phyloP scores from a whole-genome alignment of 2,329 filamentous ascomycete species.

The Emergomyces africanus region DNA sequence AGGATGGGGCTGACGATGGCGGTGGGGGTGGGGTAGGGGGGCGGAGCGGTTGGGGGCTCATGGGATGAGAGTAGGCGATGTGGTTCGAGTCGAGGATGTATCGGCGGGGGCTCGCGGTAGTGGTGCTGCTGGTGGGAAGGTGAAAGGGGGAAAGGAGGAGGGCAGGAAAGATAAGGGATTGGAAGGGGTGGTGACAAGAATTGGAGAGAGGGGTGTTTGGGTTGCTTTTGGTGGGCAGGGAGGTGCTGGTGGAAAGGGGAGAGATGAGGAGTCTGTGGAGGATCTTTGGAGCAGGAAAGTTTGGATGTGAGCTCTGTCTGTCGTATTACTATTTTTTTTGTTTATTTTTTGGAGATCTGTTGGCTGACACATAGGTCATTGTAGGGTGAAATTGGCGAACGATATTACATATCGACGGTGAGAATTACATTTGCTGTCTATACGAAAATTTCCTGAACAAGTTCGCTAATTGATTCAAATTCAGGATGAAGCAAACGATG shows the following conservation, averaged over 20 bases:
- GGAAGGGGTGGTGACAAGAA: slow-evolving; percentile 36
- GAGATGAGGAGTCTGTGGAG: slow-evolving; percentile 32
- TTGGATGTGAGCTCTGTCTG: slow-evolving; percentile 44
- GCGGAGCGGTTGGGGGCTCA: slow-evolving; percentile 27
- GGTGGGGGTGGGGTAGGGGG: slow-evolving; percentile 11
- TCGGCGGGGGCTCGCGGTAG: slow-evolving; percentile 10
- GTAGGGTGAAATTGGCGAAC: slow-evolving; percentile 52
- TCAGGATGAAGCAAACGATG: slow-evolving; percentile 53
- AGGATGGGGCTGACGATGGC: slow-evolving; percentile 1
- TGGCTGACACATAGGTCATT: slow-evolving; percentile 6
- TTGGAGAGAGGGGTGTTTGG: slow-evolving; percentile 30
- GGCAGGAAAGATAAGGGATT: slow-evolving; percentile 22
- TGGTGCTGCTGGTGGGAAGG: slow-evolving; percentile 17
- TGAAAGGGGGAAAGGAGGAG: slow-evolving; percentile 20
- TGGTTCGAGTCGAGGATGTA: slow-evolving; percentile 33
- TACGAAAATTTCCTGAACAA: slow-evolving; percentile 6
- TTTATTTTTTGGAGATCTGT: background rate
- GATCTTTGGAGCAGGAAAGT: slow-evolving; percentile 44
- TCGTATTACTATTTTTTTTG: background rate
- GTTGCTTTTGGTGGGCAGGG: slow-evolving; percentile 33
- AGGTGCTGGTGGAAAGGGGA: slow-evolving; percentile 17
- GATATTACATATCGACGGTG: slow-evolving; percentile 53
- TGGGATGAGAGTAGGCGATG: slow-evolving; percentile 36
- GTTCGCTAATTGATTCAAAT: background rate
- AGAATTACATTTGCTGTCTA: slow-evolving; percentile 7